Evolutionary conservation across 202 grass and related monocot genomes (phyloP), one percentile per base, ranked within the genome.

Genomic region (Elaeis oleifera): DNA sequence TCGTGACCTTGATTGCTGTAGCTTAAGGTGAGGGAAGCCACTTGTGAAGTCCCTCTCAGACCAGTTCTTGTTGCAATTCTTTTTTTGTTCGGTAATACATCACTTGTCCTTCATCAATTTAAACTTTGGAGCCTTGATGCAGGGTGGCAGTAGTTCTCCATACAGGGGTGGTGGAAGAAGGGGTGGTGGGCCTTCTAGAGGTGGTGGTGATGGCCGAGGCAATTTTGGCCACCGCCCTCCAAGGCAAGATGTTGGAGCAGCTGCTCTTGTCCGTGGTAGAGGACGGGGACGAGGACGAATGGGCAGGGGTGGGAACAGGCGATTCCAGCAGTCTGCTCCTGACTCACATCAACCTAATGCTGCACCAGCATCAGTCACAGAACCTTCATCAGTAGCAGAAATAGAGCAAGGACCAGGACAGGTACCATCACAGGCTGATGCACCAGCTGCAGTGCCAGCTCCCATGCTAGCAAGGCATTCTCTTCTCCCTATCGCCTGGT

Each of bases 401-500:
- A 3, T 44, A 67, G 31, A 49, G 4, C 60, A 1, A 16, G 72
- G 24, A 75, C 3, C 39, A 28, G 14, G 6, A 28, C 36, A 20
- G 29, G 25, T 39, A 20, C 24, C 68, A 54, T 9, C 54, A 60
- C 60, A 74, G n/a, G 21, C 36, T 24, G 23, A 54, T 71, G 60
- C 23, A 63, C 36, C 1, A 5, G 54, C 16, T 54, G 51, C 59
- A 21, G 18, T 49, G 23, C 49, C 61, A 63, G 17, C 54, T 16
- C 29, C 59, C 16, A 49, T 58, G 51, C 26, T 44, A 51, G 65
- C 67, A 61, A 21, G 3, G n/a, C 60, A 11, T 25, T 67, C 54
- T 71, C 50, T 62, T 29, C 72, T 60, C 39, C 67, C 71, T 51
- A 48, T 59, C 75, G 79, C 75, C 36, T 87, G 79, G 84, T 87